Percentiles rank a stretch among this genome's conserved stretches.
phyloP scores from a whole-genome alignment of 2,329 filamentous ascomycete genomes.

The Exophiala sp. region DNA sequence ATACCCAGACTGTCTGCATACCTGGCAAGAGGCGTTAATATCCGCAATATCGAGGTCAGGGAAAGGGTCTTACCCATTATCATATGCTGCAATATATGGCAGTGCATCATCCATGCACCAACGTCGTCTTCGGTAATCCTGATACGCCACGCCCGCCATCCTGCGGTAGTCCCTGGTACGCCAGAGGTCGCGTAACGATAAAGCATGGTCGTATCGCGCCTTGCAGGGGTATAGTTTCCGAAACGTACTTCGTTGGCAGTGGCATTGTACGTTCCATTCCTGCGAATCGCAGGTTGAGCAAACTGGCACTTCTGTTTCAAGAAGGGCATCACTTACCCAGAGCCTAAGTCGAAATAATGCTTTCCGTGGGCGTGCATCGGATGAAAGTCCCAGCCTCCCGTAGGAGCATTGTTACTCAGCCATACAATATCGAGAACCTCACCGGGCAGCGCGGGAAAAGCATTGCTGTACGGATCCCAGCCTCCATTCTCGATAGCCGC shows the following conservation, averaged over 20 bases:
- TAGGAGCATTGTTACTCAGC: constrained; percentile 36
- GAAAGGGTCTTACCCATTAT: constrained; percentile 44
- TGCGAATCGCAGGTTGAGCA: neutral
- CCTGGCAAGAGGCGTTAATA: constrained; percentile 1
- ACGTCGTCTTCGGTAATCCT: constrained; percentile 44
- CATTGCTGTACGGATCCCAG: constrained; percentile 39
- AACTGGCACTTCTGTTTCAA: neutral
- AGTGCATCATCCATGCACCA: constrained; percentile 53
- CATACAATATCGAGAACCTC: constrained; percentile 47
- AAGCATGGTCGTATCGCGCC: constrained; percentile 52
- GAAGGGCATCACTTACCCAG: constrained; percentile 30
- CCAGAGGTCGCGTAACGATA: constrained; percentile 51
- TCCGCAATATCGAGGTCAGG: neutral
- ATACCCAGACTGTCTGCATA: constrained; percentile 39
- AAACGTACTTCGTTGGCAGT: constrained; percentile 39
- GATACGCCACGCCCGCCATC: constrained; percentile 62
- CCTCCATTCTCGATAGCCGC: constrained; percentile 40
- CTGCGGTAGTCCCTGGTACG: constrained; percentile 40
- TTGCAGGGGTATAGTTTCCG: constrained; percentile 37
- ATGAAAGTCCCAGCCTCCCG: constrained; percentile 38
- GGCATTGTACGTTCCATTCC: constrained; percentile 44
- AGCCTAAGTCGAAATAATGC: constrained; percentile 47
- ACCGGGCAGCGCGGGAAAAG: constrained; percentile 40
- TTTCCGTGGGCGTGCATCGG: constrained; percentile 48
- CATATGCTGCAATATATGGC: constrained; percentile 49